A percentile compares a stretch with the other conserved stretches of the same genome.
phyloP scores from a whole-genome alignment of 345 rosid genomes.

The Orychophragmus violaceus region DNA sequence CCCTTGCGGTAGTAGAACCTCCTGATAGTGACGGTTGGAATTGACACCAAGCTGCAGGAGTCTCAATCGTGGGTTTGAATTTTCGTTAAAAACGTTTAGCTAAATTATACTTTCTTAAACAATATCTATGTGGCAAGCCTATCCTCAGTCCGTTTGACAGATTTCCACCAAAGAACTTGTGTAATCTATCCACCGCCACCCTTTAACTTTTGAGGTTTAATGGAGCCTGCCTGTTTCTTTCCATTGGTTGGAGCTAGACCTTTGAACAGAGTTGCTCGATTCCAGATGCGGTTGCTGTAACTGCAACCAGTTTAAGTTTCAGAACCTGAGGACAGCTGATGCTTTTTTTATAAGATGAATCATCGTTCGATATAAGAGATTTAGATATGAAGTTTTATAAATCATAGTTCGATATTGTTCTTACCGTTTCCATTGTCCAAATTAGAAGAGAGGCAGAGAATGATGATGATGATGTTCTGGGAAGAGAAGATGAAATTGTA shows the following conservation, averaged over 20 bases:
- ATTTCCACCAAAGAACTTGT: not conserved
- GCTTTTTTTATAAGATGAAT: not conserved
- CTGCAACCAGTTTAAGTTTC: not conserved
- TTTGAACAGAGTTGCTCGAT: not conserved
- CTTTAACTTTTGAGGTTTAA: not conserved
- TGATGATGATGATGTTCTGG: conserved; percentile 4
- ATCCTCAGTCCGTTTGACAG: not conserved
- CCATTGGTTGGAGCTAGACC: not conserved
- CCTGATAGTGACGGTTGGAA: conserved; percentile 27
- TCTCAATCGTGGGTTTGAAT: not conserved
- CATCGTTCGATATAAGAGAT: not conserved
- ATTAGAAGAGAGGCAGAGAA: conserved; percentile 2
- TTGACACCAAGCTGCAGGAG: conserved; percentile 6
- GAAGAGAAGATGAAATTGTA: conserved; percentile 9
- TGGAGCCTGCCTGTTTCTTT: not conserved
- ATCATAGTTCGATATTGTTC: not conserved
- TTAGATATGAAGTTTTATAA: not conserved
- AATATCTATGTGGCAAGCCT: not conserved
- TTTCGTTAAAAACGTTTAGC: not conserved
- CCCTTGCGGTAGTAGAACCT: conserved; percentile 10
- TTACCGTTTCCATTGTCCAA: conserved; percentile 26
- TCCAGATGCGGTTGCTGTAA: not conserved
- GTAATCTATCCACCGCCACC: not conserved
- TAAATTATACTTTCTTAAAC: not conserved
- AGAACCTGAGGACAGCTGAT: not conserved